Evolutionary conservation across 2,329 filamentous ascomycete species (phyloP), one percentile per base, ranked within the genome.

Genomic region (Arachnopeziza araneosa): DNA sequence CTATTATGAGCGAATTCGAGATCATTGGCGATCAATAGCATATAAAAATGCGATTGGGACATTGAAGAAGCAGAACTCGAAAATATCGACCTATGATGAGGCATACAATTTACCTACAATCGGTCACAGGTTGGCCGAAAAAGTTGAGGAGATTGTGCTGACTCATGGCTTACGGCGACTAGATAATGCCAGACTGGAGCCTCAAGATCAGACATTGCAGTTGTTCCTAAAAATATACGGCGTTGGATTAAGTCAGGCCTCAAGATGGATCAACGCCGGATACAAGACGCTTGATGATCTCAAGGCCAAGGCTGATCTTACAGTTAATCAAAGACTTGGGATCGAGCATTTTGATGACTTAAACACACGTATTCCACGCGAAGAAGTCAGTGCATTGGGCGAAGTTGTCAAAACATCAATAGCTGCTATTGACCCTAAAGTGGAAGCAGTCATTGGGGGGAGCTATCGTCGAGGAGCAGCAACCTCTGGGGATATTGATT

Each of bases 81-180:
- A 85, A 69, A 83, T 97, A 60, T 77, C 74, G 3, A 93, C 88
- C 0, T 85, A 83, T 60, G 80, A 85, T 54, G 82, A 96, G 72
- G 93, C 93, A 0, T 75, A 81, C 12, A 73, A 75, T 1, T 79
- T 97, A 0, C 84, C 85, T 0, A 82, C 80, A 60, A 85, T 97
- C 44, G 93, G 93, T 8, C 68, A 78, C 12, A 82, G 90, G 1
- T 77, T 97, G 1, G 92, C 92, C 0, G 79, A 83, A 24, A 96
- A 96, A 73, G 95, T 98, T 64, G 90, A 95, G 68, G 93, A 97
- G 71, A 96, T 97, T 51, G 90, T 85, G 1, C 79, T 80, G 49
- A 96, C 91, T 0, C 83, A 91, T 68, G 79, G 80, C 24, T 81
- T 97, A 0, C 82, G 82, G 50, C 82, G 88, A 48, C 80, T 97